phyloP scores from a whole-genome alignment of 176 grass and related monocot species.

The Chrysopogon serrulatus region DNA sequence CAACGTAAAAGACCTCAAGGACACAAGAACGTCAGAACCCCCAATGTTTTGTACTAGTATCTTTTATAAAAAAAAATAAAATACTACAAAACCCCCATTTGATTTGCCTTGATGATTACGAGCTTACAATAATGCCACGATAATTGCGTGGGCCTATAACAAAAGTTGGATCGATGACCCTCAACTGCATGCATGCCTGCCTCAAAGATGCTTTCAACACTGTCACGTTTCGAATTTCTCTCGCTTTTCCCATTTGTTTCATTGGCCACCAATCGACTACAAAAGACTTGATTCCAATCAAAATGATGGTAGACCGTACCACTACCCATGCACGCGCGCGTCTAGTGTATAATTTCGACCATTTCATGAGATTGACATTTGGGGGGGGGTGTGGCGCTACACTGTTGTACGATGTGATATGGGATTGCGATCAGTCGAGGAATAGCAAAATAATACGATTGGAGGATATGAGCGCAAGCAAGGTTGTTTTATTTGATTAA shows the following conservation, averaged over 20 bases:
- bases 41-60: too few relatives aligned
- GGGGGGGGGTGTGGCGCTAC: too few relatives aligned
- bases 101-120: not conserved
- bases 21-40: too few relatives aligned
- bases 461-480: not conserved
- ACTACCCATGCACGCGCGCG: too few relatives aligned
- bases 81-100: not conserved
- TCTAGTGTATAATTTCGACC: not conserved
- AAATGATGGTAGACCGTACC: not conserved
- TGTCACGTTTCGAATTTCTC: conserved; percentile 21
- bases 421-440: too few relatives aligned
- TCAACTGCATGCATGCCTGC: not conserved
- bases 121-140: not conserved
- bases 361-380: too few relatives aligned
- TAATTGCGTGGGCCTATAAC: not conserved
- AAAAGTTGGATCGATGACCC: not conserved
- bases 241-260: not conserved
- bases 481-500: not conserved
- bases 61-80: too few relatives aligned
- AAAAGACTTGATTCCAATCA: not conserved
- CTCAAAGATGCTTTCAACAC: not conserved
- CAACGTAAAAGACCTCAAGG: too few relatives aligned
- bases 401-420: too few relatives aligned
- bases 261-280: not conserved
- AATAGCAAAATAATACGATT: not conserved